Percentiles rank a stretch among this genome's conserved stretches.
Evolutionary conservation across 2,329 filamentous ascomycete genomes (phyloP).

Genomic region (Cordyceps javanica): DNA sequence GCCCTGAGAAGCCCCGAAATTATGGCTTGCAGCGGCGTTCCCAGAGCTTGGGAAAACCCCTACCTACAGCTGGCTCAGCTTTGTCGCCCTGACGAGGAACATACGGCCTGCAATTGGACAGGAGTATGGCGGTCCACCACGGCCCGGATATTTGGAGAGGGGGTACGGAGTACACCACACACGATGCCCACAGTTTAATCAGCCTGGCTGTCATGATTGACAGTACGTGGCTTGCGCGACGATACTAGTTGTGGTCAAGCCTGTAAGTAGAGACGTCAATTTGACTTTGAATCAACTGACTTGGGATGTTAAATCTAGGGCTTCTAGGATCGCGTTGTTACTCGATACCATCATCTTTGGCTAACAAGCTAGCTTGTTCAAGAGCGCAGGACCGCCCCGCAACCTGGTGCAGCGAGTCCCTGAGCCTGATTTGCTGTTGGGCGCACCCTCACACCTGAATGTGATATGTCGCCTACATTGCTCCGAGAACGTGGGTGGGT

Average conservation of each 20-base stretch:
- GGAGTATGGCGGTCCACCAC: background rate
- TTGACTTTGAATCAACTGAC: background rate
- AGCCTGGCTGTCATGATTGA: background rate
- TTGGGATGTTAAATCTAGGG: background rate
- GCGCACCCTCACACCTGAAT: conserved; percentile 10
- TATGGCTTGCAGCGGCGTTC: conserved; percentile 1
- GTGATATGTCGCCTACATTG: conserved; percentile 16
- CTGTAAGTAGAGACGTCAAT: background rate
- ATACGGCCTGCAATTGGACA: background rate
- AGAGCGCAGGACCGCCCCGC: background rate
- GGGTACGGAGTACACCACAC: conserved; percentile 5
- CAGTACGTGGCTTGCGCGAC: background rate
- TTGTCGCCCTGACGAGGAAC: background rate
- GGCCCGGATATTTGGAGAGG: conserved; percentile 6
- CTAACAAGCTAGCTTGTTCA: background rate
- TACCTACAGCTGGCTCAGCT: conserved; percentile 6
- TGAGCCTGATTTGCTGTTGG: conserved; percentile 15
- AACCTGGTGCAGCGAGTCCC: background rate
- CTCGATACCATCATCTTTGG: too few relatives aligned
- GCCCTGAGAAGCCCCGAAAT: background rate
- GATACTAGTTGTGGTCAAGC: background rate
- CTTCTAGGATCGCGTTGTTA: background rate
- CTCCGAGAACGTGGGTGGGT: conserved; percentile 3
- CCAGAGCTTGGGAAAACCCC: background rate
- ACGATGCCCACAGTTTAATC: background rate